A percentile compares a stretch with the other conserved stretches of the same genome.
Conservation (phyloP, 2,329 filamentous ascomycete genomes). For the Geosmithia putterillii region DNA sequence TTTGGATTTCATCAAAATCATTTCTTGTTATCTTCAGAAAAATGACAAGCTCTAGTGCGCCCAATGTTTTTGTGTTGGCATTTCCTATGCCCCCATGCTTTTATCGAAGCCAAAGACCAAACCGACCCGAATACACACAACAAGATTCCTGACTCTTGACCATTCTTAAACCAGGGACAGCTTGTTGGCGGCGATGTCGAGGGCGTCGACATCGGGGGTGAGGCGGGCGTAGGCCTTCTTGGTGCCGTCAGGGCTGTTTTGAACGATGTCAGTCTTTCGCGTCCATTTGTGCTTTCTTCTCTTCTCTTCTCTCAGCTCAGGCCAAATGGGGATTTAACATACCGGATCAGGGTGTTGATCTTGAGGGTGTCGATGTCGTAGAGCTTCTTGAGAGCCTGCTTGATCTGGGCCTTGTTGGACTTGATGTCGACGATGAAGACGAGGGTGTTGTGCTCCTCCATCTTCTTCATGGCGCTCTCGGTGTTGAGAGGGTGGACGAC, state of each 20-base stretch:
- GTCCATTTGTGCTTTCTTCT: not conserved
- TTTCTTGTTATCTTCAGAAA: constrained; percentile 14
- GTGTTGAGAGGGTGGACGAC: constrained; percentile 98
- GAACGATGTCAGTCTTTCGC: constrained; percentile 7
- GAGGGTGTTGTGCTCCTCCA: constrained; percentile 99
- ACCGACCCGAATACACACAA: constrained; percentile 22
- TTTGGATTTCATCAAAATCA: constrained; percentile 16
- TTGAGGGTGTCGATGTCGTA: constrained; percentile 98
- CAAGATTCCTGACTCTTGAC: not conserved
- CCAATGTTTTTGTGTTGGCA: constrained; percentile 8
- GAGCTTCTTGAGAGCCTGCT: constrained; percentile 94
- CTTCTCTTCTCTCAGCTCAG: not conserved
- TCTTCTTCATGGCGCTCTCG: constrained; percentile 99
- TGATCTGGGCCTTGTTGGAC: constrained; percentile 99
- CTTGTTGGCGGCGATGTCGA: constrained; percentile 99
- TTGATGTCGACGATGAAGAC: constrained; percentile 96
- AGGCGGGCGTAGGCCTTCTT: constrained; percentile 99
- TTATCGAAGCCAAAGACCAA: constrained; percentile 21
- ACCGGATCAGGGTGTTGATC: constrained; percentile 99
- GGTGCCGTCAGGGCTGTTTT: constrained; percentile 70
- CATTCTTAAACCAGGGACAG: constrained; percentile 79
- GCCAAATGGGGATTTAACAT: constrained; percentile 19
- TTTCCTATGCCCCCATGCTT: constrained; percentile 20
- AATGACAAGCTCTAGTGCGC: constrained; percentile 21
- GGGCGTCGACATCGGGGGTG: constrained; percentile 91